Conservation (phyloP, 176 grass and related monocot genomes). For the Rhipidocladum racemiflorum region DNA sequence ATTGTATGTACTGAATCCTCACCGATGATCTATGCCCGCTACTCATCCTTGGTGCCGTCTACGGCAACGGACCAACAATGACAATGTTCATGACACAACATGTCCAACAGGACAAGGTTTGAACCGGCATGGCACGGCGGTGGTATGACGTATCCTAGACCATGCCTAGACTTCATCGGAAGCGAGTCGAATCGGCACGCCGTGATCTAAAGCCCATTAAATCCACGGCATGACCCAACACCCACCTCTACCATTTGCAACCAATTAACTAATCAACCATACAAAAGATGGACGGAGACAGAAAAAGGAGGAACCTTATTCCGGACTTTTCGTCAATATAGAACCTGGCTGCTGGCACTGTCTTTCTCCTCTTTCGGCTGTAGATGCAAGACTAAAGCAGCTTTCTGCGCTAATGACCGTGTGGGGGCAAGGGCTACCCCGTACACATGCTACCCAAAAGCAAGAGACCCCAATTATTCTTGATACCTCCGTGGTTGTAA, state of each 20-base stretch:
- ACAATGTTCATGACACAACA: too few species aligned
- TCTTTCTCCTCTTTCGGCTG: constrained; percentile 40
- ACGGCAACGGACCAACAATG: too few species aligned
- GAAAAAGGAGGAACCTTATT: constrained; percentile 6
- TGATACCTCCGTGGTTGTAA: not conserved
- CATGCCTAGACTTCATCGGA: too few species aligned
- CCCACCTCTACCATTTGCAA: not conserved
- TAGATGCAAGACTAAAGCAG: not conserved
- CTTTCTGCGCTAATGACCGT: constrained; percentile 34
- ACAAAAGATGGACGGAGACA: not conserved
- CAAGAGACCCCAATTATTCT: not conserved
- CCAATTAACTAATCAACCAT: not conserved
- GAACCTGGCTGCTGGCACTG: not conserved
- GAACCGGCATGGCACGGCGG: too few species aligned
- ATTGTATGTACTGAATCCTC: too few species aligned
- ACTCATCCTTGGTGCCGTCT: too few species aligned
- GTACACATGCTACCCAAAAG: not conserved
- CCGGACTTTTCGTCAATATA: not conserved
- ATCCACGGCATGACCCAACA: too few species aligned
- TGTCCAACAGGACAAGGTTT: too few species aligned
- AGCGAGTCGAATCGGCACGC: too few species aligned
- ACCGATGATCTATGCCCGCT: too few species aligned
- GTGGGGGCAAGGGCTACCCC: not conserved
- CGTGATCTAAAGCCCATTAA: too few species aligned
- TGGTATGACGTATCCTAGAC: too few species aligned